Evolutionary conservation across 1,139 yeast species (phyloP).

Genomic region (Debaryomyces robertsiae): DNA sequence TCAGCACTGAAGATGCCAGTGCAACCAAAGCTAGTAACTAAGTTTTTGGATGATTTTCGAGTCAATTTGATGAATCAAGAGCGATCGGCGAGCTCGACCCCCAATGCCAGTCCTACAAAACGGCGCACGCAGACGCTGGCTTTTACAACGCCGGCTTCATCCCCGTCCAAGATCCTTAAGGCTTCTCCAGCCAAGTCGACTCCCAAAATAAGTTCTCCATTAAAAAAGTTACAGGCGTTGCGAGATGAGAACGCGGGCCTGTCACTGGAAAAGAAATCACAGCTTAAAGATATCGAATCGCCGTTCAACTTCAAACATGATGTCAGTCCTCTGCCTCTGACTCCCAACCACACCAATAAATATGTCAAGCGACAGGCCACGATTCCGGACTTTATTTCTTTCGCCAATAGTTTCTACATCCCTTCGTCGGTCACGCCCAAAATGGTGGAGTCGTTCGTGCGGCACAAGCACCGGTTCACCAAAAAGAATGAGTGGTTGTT

Average conservation of each 20-base stretch:
- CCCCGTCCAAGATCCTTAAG: constrained; percentile 10
- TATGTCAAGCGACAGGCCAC: constrained; percentile 32
- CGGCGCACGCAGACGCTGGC: constrained; percentile 14
- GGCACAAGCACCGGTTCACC: constrained; percentile 51
- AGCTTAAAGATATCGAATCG: constrained; percentile 28
- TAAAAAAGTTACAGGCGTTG: constrained; percentile 30
- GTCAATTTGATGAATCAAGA: constrained; percentile 30
- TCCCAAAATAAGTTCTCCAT: constrained; percentile 30
- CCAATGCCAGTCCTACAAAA: constrained; percentile 25
- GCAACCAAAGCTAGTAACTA: constrained; percentile 49
- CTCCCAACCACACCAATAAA: constrained; percentile 21
- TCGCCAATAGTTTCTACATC: constrained; percentile 65
- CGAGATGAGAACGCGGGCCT: constrained; percentile 17
- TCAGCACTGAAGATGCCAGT: constrained; percentile 55
- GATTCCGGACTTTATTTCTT: constrained; percentile 55
- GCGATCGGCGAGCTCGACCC: constrained; percentile 36
- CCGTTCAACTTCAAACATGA: constrained; percentile 34
- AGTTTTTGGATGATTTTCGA: constrained; percentile 49
- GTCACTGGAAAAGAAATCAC: neutral
- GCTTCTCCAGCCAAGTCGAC: constrained; percentile 15
- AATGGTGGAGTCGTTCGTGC: constrained; percentile 52
- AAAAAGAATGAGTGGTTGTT: constrained; percentile 66
- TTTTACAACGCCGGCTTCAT: constrained; percentile 13
- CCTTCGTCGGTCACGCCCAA: constrained; percentile 55
- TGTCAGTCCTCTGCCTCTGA: constrained; percentile 12